phyloP scores from a whole-genome alignment of 2,329 filamentous ascomycete genomes.

The Claviceps sp. region DNA sequence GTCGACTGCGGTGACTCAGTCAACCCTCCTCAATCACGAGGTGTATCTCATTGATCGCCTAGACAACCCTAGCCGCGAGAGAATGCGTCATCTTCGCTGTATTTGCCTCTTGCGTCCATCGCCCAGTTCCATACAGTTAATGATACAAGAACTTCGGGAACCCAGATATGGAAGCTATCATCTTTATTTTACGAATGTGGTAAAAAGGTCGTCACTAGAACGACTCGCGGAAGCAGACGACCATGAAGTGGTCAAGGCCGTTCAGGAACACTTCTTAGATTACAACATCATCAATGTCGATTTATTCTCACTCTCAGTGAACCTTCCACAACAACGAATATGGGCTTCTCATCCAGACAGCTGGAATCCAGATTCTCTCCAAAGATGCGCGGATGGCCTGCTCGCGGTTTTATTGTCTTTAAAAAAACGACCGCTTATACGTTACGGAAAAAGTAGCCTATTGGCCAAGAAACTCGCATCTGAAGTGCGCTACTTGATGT shows the following conservation, averaged over 20 bases:
- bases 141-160: constrained; percentile 90
- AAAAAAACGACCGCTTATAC: constrained; percentile 92
- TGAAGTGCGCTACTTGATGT: constrained; percentile 84
- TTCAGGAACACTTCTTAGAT: constrained; percentile 95
- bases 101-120: constrained; percentile 88
- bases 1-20: constrained; percentile 92
- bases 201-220: constrained; percentile 91
- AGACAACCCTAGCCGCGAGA: constrained; percentile 80
- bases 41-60: constrained; percentile 95
- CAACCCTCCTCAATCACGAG: constrained; percentile 85
- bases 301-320: constrained; percentile 67
- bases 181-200: constrained; percentile 93
- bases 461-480: constrained; percentile 86
- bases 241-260: constrained; percentile 85
- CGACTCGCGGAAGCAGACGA: constrained; percentile 91
- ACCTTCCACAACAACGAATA: constrained; percentile 58
- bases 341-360: constrained; percentile 73
- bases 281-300: constrained; percentile 93
- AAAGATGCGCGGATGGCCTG: constrained; percentile 75
- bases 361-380: constrained; percentile 83
- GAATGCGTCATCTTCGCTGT: constrained; percentile 94
- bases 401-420: constrained; percentile 73
- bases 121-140: constrained; percentile 77
- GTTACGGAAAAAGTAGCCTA: constrained; percentile 83
- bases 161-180: constrained; percentile 97